phyloP scores from a whole-genome alignment of 345 rosid genomes.

The Passiflora organensis region DNA sequence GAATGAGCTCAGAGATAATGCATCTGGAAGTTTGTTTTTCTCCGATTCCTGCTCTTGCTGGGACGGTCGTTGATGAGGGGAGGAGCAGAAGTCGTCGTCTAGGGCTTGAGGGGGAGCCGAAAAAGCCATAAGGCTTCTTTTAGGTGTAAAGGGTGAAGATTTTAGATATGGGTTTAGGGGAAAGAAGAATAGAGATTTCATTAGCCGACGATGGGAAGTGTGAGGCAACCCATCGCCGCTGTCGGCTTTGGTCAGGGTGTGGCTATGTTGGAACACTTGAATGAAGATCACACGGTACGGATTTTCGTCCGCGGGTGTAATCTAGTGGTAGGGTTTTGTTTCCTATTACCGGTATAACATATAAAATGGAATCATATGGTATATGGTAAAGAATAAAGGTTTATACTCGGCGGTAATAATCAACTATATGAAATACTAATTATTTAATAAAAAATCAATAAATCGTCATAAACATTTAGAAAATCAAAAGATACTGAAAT shows the following conservation, averaged over 20 bases:
- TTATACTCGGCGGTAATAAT: no score
- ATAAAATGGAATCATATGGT: no score
- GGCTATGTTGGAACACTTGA: no score
- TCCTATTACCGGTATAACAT: no score
- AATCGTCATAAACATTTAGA: no score
- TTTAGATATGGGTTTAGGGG: conserved; percentile 1
- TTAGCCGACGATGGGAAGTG: conserved; percentile 37
- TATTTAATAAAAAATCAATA: no score
- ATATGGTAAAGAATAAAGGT: no score
- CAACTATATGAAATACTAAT: no score
- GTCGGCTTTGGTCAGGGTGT: neutral
- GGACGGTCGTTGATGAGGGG: conserved; percentile 6
- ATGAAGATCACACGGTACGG: no score
- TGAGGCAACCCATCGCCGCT: conserved; percentile 56
- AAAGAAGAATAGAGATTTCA: conserved; percentile 28
- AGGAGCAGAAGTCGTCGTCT: conserved; percentile 39
- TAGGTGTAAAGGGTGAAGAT: conserved; percentile 8
- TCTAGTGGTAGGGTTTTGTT: no score
- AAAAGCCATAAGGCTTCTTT: conserved; percentile 28
- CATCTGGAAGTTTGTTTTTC: neutral
- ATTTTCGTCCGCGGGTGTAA: no score
- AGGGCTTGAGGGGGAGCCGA: conserved; percentile 20
- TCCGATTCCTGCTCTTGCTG: conserved; percentile 8
- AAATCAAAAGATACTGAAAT: no score
- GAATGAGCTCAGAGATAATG: neutral